phyloP scores from a whole-genome alignment of 2,329 filamentous ascomycete genomes.

The Fusarium sp. region DNA sequence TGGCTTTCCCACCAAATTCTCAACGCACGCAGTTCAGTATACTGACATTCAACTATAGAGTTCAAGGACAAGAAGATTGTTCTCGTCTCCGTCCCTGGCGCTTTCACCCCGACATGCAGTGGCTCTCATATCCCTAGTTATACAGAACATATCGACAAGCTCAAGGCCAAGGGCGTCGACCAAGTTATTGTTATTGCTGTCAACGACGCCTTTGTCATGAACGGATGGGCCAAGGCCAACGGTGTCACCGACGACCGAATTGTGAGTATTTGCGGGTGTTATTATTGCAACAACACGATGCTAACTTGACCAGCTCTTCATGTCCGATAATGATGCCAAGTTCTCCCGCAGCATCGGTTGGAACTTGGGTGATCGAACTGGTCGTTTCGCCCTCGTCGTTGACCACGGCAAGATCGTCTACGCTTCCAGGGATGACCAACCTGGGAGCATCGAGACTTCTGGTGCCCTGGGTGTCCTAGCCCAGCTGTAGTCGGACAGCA shows the following conservation, averaged over 20 bases:
- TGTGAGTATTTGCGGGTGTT: conserved; percentile 49
- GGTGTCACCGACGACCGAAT: conserved; percentile 73
- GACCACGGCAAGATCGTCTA: conserved; percentile 87
- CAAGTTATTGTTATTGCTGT: conserved; percentile 80
- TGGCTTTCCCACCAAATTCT: conserved; percentile 9
- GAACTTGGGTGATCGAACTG: conserved; percentile 77
- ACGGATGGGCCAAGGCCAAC: conserved; percentile 90
- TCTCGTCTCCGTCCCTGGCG: conserved; percentile 68
- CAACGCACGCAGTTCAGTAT: conserved; percentile 9
- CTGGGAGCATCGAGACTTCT: conserved; percentile 56
- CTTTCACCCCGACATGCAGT: conserved; percentile 89
- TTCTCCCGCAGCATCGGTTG: conserved; percentile 85
- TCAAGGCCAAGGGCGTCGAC: conserved; percentile 85
- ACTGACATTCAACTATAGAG: conserved; percentile 49
- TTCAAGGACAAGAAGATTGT: conserved; percentile 66
- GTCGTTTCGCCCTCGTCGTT: conserved; percentile 80
- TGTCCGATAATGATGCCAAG: conserved; percentile 72
- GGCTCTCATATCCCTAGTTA: conserved; percentile 83
- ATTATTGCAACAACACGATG: not conserved
- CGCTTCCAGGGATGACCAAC: conserved; percentile 74
- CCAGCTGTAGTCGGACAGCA: conserved; percentile 55
- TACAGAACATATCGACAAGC: conserved; percentile 73
- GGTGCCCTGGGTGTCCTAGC: conserved; percentile 64
- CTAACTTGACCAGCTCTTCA: conserved; percentile 68
- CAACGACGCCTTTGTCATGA: conserved; percentile 90